Percentiles rank a stretch among this genome's conserved stretches.
phyloP scores from a whole-genome alignment of 352 stramenopile species.

The Pythium utonaiense region DNA sequence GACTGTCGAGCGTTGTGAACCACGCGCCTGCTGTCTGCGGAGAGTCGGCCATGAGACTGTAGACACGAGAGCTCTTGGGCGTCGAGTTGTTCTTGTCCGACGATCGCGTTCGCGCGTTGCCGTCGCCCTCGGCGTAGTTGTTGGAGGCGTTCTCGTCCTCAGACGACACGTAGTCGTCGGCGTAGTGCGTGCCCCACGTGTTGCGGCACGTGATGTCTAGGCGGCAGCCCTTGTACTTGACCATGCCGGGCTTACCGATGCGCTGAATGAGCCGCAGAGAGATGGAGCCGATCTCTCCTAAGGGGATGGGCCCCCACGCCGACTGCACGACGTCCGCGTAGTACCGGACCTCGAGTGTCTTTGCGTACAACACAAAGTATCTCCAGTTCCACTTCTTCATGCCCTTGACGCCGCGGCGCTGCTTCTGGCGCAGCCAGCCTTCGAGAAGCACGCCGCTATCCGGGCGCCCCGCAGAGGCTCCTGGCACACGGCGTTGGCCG shows the following conservation, averaged over 20 bases:
- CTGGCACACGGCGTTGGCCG: conserved; percentile 48
- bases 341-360: conserved; percentile 74
- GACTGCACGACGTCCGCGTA: conserved; percentile 78
- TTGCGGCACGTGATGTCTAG: conserved; percentile 85
- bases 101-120: conserved; percentile 24
- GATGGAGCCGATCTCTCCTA: conserved; percentile 78
- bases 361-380: conserved; percentile 78
- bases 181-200: conserved; percentile 71
- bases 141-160: conserved; percentile 59
- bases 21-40: conserved; percentile 67
- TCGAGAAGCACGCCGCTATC: conserved; percentile 75
- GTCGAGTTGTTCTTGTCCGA: conserved; percentile 47
- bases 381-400: conserved; percentile 85
- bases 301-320: conserved; percentile 67
- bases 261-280: conserved; percentile 77
- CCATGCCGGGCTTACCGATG: conserved; percentile 71
- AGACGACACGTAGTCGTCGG: conserved; percentile 76
- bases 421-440: conserved; percentile 80
- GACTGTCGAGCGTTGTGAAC: conserved; percentile 70
- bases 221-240: conserved; percentile 80
- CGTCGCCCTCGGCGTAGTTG: conserved; percentile 22
- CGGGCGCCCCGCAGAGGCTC: conserved; percentile 40
- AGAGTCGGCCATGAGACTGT: conserved; percentile 76
- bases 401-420: conserved; percentile 70
- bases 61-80: conserved; percentile 60